Conservation (phyloP, 225 moss, liverwort and hornwort genomes). For the Ulota crispa region DNA sequence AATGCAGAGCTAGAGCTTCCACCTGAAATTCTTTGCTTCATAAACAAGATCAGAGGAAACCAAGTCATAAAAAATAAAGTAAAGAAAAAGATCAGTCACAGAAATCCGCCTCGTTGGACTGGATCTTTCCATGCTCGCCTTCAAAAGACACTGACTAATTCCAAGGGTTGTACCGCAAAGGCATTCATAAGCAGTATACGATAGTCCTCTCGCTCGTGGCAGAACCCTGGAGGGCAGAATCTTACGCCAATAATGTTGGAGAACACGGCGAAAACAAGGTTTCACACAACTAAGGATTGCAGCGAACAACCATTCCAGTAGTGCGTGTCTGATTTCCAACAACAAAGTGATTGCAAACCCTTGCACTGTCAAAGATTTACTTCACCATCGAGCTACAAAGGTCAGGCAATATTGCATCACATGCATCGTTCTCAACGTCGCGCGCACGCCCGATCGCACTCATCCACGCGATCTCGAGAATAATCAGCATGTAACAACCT, state of each 20-base stretch:
- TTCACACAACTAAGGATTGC: background rate
- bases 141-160: background rate
- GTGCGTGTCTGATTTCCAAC: background rate
- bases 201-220: background rate
- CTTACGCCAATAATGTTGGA: background rate
- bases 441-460: background rate
- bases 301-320: background rate
- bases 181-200: background rate
- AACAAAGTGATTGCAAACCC: background rate
- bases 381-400: background rate
- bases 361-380: no score
- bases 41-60: background rate
- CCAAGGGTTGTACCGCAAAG: background rate
- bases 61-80: no score
- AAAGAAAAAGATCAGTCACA: background rate
- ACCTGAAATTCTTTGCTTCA: background rate
- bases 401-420: background rate
- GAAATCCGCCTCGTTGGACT: no score
- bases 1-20: background rate
- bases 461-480: background rate
- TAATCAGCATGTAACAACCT: background rate
- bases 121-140: background rate
- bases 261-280: background rate
- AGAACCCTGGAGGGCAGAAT: background rate
- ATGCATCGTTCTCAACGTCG: background rate